Evolutionary conservation across 306 rosid species (phyloP).

Genomic region (Notholithocarpus densiflorus): DNA sequence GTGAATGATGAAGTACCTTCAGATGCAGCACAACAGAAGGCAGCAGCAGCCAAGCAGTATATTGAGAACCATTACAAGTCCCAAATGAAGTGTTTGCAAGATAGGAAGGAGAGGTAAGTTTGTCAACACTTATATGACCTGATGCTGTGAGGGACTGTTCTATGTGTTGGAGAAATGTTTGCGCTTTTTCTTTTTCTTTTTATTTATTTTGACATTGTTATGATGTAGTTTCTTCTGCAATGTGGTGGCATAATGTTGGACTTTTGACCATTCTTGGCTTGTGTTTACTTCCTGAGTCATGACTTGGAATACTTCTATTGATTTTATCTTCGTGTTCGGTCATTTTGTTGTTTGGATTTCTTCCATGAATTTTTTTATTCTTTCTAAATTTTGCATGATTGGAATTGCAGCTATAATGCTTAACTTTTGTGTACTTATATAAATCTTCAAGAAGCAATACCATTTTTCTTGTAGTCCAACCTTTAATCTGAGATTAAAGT

Average conservation of each 20-base stretch:
- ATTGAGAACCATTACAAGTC: conserved; percentile 82
- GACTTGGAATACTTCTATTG: not conserved
- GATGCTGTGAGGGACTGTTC: not conserved
- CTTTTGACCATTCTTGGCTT: not conserved
- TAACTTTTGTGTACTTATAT: not conserved
- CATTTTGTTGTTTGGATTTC: not conserved
- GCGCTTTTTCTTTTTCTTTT: not conserved
- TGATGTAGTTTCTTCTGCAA: not conserved
- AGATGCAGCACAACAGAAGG: conserved; percentile 59
- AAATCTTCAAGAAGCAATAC: not conserved
- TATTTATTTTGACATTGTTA: not conserved
- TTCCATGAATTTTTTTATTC: not conserved
- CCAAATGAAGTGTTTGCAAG: conserved; percentile 79
- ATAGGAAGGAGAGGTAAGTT: conserved; percentile 78
- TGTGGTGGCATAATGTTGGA: not conserved
- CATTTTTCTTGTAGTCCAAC: not conserved
- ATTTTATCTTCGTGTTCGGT: not conserved
- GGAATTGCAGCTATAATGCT: not conserved
- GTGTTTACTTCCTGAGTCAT: not conserved
- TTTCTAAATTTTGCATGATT: not conserved
- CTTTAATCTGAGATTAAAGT: not conserved
- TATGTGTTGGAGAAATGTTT: not conserved
- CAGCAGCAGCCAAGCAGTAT: conserved; percentile 83
- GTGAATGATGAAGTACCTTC: conserved; percentile 48
- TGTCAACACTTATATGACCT: not conserved